Percentiles rank a stretch among this genome's conserved stretches.
Evolutionary conservation across 2,329 filamentous ascomycete species (phyloP).

Genomic region (Monosporascus sp.): DNA sequence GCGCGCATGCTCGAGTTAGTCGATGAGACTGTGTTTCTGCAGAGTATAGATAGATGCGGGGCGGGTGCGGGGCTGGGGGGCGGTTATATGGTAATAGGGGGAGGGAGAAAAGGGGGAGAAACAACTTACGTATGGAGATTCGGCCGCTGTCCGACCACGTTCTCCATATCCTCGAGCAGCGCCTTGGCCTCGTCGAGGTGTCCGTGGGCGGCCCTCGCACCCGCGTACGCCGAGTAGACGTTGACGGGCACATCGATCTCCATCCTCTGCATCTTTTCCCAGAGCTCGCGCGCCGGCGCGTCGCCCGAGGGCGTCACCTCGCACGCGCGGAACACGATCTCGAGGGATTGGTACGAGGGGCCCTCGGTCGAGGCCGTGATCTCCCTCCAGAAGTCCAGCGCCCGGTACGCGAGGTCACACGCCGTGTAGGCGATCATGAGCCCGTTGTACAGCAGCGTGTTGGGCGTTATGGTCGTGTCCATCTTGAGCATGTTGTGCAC

Average conservation of each 20-base stretch:
- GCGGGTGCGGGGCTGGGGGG: background rate
- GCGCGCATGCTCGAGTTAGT: background rate
- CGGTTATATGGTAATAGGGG: background rate
- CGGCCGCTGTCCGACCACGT: constrained; percentile 44
- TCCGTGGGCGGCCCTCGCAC: constrained; percentile 68
- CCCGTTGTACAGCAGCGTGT: constrained; percentile 72
- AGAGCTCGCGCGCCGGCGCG: constrained; percentile 59
- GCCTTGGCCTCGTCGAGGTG: constrained; percentile 62
- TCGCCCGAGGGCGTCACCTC: constrained; percentile 56
- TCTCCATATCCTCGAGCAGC: constrained; percentile 61
- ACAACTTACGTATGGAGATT: constrained; percentile 21
- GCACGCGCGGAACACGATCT: constrained; percentile 75
- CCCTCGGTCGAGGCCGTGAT: constrained; percentile 82
- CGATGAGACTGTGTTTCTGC: background rate
- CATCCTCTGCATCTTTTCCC: constrained; percentile 65
- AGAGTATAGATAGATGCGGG: background rate
- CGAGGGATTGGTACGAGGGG: constrained; percentile 73
- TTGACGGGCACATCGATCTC: constrained; percentile 70
- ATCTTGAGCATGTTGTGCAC: constrained; percentile 94
- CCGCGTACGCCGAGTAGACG: constrained; percentile 73
- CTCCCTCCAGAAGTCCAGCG: constrained; percentile 76
- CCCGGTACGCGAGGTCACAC: constrained; percentile 59
- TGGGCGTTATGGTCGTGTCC: constrained; percentile 72
- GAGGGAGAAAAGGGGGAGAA: constrained; percentile 1
- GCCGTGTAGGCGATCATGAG: constrained; percentile 81